These are phyloP conservation scores for Dichotomocladium elegans DNA, from an alignment of 371 early-diverging fungal genomes.

Conservation along the genomic window DNA sequence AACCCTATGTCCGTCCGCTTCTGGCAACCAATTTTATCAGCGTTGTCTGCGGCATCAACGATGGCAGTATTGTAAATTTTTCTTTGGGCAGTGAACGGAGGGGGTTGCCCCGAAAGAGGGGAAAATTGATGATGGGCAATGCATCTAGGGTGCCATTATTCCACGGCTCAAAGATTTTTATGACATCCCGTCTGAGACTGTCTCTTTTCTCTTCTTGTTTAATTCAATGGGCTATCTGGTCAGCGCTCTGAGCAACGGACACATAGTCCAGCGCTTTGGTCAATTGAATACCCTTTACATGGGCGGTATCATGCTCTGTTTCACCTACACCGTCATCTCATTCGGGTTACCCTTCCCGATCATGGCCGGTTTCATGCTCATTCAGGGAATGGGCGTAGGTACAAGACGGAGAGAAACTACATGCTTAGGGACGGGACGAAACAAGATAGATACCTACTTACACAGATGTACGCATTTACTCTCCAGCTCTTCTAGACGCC, in stretches of 20 bases:
- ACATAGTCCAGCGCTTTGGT: conserved; percentile 20
- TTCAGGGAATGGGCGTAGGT: conserved; percentile 23
- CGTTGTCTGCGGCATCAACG: not conserved
- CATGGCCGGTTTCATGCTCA: conserved; percentile 17
- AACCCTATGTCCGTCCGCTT: conserved; percentile 14
- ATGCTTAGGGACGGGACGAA: not conserved
- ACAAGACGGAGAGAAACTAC: not conserved
- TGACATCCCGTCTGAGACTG: conserved; percentile 18
- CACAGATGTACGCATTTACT: no score
- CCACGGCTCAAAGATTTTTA: conserved; percentile 27
- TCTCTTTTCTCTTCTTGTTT: conserved; percentile 27
- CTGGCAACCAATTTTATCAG: conserved; percentile 13
- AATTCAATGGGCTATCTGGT: conserved; percentile 27
- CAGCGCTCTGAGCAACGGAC: conserved; percentile 21
- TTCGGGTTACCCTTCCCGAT: conserved; percentile 16
- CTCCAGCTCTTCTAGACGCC: conserved; percentile 21
- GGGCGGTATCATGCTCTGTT: conserved; percentile 3
- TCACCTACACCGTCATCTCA: conserved; percentile 16
- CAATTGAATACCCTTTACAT: conserved; percentile 17
- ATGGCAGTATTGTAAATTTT: conserved; percentile 9
- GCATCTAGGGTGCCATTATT: conserved; percentile 26
- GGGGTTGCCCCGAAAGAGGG: not conserved
- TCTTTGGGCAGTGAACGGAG: not conserved
- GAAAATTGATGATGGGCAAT: no score
- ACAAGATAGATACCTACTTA: not conserved